phyloP scores from a whole-genome alignment of 1,284 basidiomycete genomes.

The Pisolithus thermaeus region DNA sequence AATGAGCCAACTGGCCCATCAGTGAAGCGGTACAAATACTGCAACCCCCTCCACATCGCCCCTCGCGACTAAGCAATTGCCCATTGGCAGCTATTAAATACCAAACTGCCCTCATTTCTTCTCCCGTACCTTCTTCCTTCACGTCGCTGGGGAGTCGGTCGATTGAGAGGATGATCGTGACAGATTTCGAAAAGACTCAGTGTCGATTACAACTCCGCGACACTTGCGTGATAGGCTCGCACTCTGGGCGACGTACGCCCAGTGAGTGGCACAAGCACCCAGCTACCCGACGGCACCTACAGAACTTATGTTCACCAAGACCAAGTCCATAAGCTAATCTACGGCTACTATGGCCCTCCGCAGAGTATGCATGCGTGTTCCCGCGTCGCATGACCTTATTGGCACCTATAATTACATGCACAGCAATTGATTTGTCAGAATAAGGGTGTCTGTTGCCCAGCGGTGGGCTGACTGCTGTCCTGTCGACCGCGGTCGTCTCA shows the following conservation, averaged over 20 bases:
- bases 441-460: neutral
- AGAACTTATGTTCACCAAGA: too few relatives aligned
- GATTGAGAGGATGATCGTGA: neutral
- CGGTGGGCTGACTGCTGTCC: neutral
- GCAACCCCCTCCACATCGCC: conserved; percentile 11
- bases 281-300: too few relatives aligned
- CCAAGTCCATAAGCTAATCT: too few relatives aligned
- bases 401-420: too few relatives aligned
- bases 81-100: conserved; percentile 26
- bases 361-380: too few relatives aligned
- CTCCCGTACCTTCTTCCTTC: neutral
- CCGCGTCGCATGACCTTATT: too few relatives aligned
- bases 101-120: conserved; percentile 8
- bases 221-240: conserved; percentile 16
- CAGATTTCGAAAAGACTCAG: neutral
- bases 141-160: neutral
- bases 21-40: conserved; percentile 22
- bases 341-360: too few relatives aligned
- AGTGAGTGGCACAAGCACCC: too few relatives aligned
- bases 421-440: too few relatives aligned
- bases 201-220: conserved; percentile 28
- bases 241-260: too few relatives aligned
- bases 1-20: conserved; percentile 1
- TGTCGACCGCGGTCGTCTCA: neutral
- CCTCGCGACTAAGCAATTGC: conserved; percentile 12